Evolutionary conservation across 2,329 filamentous ascomycete genomes (phyloP), one percentile per base, ranked within the genome.

Genomic region (Exophiala sideris): DNA sequence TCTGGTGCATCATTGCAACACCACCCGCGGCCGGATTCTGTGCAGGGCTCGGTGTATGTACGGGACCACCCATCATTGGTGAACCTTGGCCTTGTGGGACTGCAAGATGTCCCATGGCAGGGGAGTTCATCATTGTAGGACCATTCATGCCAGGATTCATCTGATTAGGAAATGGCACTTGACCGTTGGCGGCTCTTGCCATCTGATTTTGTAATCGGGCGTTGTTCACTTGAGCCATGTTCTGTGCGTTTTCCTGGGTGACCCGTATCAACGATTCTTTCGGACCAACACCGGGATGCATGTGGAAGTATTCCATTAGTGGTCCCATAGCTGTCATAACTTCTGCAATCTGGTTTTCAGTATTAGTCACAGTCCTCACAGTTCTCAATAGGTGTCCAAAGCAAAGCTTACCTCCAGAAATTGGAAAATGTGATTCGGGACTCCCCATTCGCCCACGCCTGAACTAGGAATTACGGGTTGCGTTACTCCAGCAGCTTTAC

Each of bases 261-360:
- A 82, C 75, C 35, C 74, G 73, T 40, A 77, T 71, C 51, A 85
- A 70, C n/a, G 82, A 79, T 60, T 83, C 74, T 16, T 73, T 71
- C 2, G 82, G 79, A 24, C 75, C 75, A 50, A 83, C 65, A 16
- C 76, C 73, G 3, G 73, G 73, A 60, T 82, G 74, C 45, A 77
- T 73, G 52, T 80, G 75, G 20, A 79, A 79, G 60, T 78, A 81
- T 46, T 75, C 73, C 71, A 85, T 83, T 33, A 86, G 68, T 54
- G 78, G 75, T 53, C 78, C 78, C 84, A 87, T 86, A 60, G 80
- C 76, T 50, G 80, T 83, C 66, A 86, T 79, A 29, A 82, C 85
- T 68, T 87, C 84, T 55, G 80, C 81, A 57, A 85, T 77, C 83
- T 86, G 40, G 51, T 47, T n/a, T 18, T 48, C 50, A 34, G n/a